Base-by-base conservation (phyloP, 345 rosid genomes). In the Hypericum androsaemum region DNA sequence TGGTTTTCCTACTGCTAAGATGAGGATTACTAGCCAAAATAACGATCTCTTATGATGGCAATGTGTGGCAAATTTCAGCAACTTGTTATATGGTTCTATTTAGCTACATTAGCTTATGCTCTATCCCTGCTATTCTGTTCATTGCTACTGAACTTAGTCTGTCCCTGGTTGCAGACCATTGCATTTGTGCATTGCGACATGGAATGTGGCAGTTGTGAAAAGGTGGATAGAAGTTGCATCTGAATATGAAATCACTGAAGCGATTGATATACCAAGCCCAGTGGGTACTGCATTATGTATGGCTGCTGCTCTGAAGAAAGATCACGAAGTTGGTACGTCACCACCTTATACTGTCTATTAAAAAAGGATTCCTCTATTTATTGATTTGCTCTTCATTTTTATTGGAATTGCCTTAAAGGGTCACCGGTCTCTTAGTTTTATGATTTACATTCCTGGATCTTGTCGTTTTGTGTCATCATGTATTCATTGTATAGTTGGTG, bases 191-290 rank as follows among this genome's bases (percentile, higher is more conserved):
- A 73, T 88, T 44, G 78, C 83, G 64, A 78, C 95, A 47, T 80
- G 94, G 80, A 92, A 88, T 76, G 90, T 92, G 69, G 73, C 89
- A 57, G 85, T 88, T 68, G 84, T 88, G 69, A 83, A 75, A 74
- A 80, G 88, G 70, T 92, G 98, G 98, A 71, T 81, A 52, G 95
- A 83, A 76, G 86, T 85, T 69, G 81, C 97, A 50, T 63, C 79
- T 9, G 58, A 60, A 43, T 79, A 80, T 66, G 97, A 85, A 58
- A 74, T 88, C 71, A 73, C 74, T 50, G 72, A 64, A 56, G 86
- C 90, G 12, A 85, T 92, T 66, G 79, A 88, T 62, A 77, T 83
- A 54, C 82, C 88, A 41, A 77, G 88, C 61, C 82, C 86, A 45
- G 78, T 64, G 56, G 98, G 97, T 63, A 88, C 88, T 61, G 97